phyloP scores from a whole-genome alignment of 306 rosid genomes.

The Vigna unguiculata region DNA sequence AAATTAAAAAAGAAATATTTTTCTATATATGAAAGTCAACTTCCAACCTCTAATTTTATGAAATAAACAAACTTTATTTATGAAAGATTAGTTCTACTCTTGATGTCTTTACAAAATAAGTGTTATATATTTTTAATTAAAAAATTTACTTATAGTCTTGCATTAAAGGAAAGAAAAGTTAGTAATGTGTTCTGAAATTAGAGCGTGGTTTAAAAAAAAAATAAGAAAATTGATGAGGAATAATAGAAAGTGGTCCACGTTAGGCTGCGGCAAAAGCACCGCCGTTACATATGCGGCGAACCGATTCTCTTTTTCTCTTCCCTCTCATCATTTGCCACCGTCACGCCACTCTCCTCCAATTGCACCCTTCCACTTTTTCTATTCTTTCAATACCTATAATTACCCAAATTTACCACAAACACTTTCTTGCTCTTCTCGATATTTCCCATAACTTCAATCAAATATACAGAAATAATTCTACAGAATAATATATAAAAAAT shows the following conservation, averaged over 20 bases:
- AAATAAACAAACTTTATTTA: too few relatives aligned
- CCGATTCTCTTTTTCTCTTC: constrained; percentile 47
- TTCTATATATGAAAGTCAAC: too few relatives aligned
- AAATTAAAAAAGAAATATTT: too few relatives aligned
- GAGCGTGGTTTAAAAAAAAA: neutral
- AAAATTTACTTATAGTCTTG: neutral
- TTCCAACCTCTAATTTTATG: too few relatives aligned
- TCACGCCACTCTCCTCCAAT: constrained; percentile 48
- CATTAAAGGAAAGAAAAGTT: neutral
- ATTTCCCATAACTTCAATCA: too few relatives aligned
- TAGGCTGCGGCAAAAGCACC: constrained; percentile 46
- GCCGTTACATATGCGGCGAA: constrained; percentile 69
- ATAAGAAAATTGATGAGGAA: neutral
- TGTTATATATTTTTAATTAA: neutral
- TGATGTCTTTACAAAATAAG: too few relatives aligned
- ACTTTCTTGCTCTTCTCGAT: neutral
- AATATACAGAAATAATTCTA: too few relatives aligned
- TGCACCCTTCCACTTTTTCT: neutral
- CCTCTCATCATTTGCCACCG: constrained; percentile 45
- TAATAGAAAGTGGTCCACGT: constrained; percentile 46
- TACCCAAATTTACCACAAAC: neutral
- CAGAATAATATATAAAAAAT: too few relatives aligned
- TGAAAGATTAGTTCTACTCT: too few relatives aligned
- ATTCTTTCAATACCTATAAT: neutral
- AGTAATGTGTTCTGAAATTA: neutral